Conservation (phyloP, 495 filamentous ascomycete genomes). For the Penicillium manginii region DNA sequence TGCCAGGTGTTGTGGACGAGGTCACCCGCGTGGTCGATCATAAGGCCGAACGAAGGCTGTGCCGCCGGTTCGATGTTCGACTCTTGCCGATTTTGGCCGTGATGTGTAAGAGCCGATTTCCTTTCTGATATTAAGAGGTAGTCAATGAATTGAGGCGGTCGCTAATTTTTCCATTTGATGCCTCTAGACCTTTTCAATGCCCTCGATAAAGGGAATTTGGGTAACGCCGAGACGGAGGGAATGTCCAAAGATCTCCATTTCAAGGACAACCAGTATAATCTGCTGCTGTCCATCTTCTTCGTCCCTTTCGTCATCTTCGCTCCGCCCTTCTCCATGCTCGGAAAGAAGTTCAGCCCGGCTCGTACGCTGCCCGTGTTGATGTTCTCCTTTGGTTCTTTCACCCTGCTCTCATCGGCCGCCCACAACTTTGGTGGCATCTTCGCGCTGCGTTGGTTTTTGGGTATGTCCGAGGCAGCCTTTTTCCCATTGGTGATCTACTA, state of each 20-base stretch:
- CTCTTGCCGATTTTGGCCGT: constrained; percentile 65
- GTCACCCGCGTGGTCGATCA: constrained; percentile 44
- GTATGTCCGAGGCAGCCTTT: constrained; percentile 72
- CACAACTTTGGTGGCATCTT: constrained; percentile 67
- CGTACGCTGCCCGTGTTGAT: constrained; percentile 66
- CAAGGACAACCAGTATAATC: constrained; percentile 67
- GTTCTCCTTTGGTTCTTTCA: constrained; percentile 64
- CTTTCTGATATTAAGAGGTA: too few species aligned
- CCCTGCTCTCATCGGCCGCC: constrained; percentile 55
- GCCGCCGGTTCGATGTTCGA: constrained; percentile 63
- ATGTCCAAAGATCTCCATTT: constrained; percentile 59
- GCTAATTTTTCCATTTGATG: constrained; percentile 5
- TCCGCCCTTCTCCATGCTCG: constrained; percentile 63
- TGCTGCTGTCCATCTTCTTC: constrained; percentile 71
- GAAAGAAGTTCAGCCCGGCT: constrained; percentile 65
- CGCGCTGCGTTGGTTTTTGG: constrained; percentile 54
- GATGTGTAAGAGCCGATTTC: constrained; percentile 53
- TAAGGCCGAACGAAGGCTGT: constrained; percentile 62
- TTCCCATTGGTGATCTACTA: constrained; percentile 68
- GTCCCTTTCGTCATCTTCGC: constrained; percentile 71
- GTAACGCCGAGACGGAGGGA: constrained; percentile 70
- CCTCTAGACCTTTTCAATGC: constrained; percentile 57
- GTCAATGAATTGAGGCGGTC: not conserved
- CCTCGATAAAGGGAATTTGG: constrained; percentile 67
- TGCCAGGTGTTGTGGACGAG: constrained; percentile 37